These are phyloP conservation scores for Cryphonectria radicalis DNA, from an alignment of 2,329 filamentous ascomycete species.

Conservation along the genomic window DNA sequence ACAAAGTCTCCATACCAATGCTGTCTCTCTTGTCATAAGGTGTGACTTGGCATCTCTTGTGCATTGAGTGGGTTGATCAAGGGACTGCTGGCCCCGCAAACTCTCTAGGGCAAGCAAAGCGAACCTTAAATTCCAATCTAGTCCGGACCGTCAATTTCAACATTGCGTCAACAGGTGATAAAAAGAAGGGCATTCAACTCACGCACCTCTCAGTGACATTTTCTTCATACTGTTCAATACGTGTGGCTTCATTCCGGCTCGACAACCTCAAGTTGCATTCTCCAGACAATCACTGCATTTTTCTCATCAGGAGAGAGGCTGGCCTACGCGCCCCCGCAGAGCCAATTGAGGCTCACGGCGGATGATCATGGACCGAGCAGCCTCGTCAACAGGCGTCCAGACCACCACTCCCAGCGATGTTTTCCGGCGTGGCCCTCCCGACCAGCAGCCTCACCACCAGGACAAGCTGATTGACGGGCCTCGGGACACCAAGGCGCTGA, in stretches of 20 bases:
- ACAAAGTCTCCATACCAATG: conserved; percentile 3
- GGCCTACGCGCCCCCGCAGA: neutral
- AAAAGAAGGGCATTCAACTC: neutral
- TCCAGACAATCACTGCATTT: neutral
- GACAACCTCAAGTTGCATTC: neutral
- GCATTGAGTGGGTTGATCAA: neutral
- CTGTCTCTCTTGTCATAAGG: neutral
- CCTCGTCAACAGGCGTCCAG: conserved; percentile 23
- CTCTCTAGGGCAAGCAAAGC: conserved; percentile 2
- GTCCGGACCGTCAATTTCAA: neutral
- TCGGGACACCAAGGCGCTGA: conserved; percentile 37
- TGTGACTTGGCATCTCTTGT: conserved; percentile 5
- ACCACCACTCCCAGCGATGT: conserved; percentile 14
- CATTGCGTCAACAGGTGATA: conserved; percentile 13
- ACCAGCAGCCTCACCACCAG: conserved; percentile 1
- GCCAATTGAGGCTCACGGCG: conserved; percentile 19
- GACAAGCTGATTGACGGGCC: conserved; percentile 5
- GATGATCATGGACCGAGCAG: conserved; percentile 24
- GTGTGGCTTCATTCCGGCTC: neutral
- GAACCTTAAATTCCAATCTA: neutral
- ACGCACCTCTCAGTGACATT: conserved; percentile 10
- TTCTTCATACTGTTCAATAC: neutral
- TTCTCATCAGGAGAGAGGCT: neutral
- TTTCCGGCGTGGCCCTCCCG: conserved; percentile 17
- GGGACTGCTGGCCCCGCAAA: conserved; percentile 8